Evolutionary conservation across 768 basidiomycete species (phyloP), one percentile per base, ranked within the genome.

Genomic region (Mycena rosella): DNA sequence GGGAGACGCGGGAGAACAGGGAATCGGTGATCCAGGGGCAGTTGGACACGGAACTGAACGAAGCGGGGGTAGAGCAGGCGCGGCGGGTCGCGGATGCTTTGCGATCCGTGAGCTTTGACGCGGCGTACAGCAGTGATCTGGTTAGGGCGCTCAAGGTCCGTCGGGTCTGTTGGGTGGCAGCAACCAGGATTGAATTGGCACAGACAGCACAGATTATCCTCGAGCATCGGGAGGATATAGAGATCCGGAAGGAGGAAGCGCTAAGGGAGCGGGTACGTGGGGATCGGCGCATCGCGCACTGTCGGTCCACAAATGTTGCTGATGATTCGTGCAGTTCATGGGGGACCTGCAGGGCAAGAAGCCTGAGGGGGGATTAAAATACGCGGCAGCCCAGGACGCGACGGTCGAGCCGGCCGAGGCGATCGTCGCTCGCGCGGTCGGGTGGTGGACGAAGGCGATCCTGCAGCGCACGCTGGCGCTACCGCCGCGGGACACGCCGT

Each of bases 11-110:
- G 45, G 89, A 85, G 73, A 94, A 94, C 77, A 78, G 82, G 58
- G 77, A 80, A 8, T 81, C 82, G 27, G 87, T 91, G 63, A 85
- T 93, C 49, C 93, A 95, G 81, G 94, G 94, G 44, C 94, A 95
- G 11, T 72, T 87, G 61, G 91, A 95, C 78, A 89, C 89, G 9
- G 69, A 77, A 44, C 82, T 95, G 73, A 94, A 94, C 71, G 85
- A 82, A 18, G 78, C 76, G 5, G 94, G 94, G 17, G 60, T 83
- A 52, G 79, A 79, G 59, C 93, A 95, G 76, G 91, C 91, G 24
- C 73, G 74, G 61, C 77, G 83, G 60, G 85, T 89, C 2, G 91
- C 86, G 2, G 78, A 84, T 66, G 85, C 83, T 45, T 78, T 95
- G 68, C 83, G 83, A 73, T 74, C 79, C 36, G 78, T 91, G 20